These are phyloP conservation scores for Paecilomyces fulvus DNA, from an alignment of 2,329 filamentous ascomycete genomes.

Conservation along the genomic window DNA sequence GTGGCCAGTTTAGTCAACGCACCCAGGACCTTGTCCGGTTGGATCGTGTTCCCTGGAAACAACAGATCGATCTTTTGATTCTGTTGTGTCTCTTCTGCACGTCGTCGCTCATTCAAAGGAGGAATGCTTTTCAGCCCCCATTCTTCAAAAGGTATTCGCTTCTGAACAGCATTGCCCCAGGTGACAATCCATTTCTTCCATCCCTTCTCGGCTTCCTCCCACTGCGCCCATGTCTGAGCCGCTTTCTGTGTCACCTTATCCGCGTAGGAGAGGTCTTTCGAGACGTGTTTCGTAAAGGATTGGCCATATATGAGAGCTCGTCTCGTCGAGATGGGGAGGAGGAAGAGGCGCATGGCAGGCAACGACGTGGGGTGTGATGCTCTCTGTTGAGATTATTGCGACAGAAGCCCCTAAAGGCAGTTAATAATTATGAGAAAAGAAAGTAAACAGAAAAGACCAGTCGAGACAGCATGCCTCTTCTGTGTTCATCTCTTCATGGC, in stretches of 20 bases:
- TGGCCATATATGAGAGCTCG: slow-evolving; percentile 90
- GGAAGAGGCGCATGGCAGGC: slow-evolving; percentile 75
- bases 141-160: slow-evolving; percentile 90
- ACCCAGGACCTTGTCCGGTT: slow-evolving; percentile 52
- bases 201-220: slow-evolving; percentile 74
- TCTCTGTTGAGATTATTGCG: neutral
- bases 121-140: slow-evolving; percentile 96
- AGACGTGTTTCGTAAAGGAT: slow-evolving; percentile 52
- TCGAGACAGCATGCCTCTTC: slow-evolving; percentile 14
- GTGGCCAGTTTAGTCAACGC: slow-evolving; percentile 65
- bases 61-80: slow-evolving; percentile 58
- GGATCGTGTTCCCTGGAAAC: slow-evolving; percentile 65
- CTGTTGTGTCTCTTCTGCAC: slow-evolving; percentile 55
- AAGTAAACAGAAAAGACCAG: slow-evolving; percentile 9
- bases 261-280: slow-evolving; percentile 48
- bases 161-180: slow-evolving; percentile 78
- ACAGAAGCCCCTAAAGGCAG: slow-evolving; percentile 3
- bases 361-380: slow-evolving; percentile 8
- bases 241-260: slow-evolving; percentile 66
- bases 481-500: neutral
- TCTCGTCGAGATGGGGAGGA: slow-evolving; percentile 85
- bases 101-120: slow-evolving; percentile 60
- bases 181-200: slow-evolving; percentile 84
- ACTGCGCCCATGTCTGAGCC: slow-evolving; percentile 68
- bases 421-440: slow-evolving; percentile 11